Conservation (phyloP, 2,329 filamentous ascomycete genomes). For the Pseudogymnoascus sp. region DNA sequence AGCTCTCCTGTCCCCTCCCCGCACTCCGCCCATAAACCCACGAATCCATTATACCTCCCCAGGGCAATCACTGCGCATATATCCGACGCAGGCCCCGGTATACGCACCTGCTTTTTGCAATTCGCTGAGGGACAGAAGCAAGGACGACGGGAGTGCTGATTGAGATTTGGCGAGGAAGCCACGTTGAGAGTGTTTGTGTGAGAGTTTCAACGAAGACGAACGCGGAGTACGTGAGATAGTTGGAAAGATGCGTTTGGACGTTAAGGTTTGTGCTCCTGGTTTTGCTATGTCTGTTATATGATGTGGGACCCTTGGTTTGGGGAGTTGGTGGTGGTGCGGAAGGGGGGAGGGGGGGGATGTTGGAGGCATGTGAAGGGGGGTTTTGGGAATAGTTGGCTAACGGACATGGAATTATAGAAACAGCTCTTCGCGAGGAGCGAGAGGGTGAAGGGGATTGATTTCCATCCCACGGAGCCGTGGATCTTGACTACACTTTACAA, state of each 20-base stretch:
- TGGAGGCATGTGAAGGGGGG: background rate
- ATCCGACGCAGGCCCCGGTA: conserved; percentile 18
- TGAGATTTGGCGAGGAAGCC: background rate
- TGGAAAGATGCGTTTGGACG: conserved; percentile 47
- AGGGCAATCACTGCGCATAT: background rate
- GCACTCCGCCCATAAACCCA: background rate
- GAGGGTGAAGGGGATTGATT: conserved; percentile 95
- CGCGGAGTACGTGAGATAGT: background rate
- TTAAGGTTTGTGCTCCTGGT: conserved; percentile 40
- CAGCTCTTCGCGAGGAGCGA: conserved; percentile 84
- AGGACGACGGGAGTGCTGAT: background rate
- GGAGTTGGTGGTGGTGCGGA: background rate
- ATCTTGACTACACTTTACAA: conserved; percentile 93
- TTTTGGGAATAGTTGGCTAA: background rate
- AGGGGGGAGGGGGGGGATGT: background rate
- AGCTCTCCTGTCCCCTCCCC: conserved; percentile 8
- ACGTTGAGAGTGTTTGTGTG: background rate
- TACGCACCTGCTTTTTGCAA: background rate
- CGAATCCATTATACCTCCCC: background rate
- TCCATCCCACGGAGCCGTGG: conserved; percentile 95
- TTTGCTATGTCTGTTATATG: conserved; percentile 7
- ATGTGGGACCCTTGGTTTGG: conserved; percentile 9
- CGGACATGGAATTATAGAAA: conserved; percentile 42
- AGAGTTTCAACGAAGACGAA: background rate
- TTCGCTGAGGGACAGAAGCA: background rate